A percentile compares a stretch with the other conserved stretches of the same genome.
phyloP scores from a whole-genome alignment of 2,329 filamentous ascomycete species.

The Botryotinia convoluta region DNA sequence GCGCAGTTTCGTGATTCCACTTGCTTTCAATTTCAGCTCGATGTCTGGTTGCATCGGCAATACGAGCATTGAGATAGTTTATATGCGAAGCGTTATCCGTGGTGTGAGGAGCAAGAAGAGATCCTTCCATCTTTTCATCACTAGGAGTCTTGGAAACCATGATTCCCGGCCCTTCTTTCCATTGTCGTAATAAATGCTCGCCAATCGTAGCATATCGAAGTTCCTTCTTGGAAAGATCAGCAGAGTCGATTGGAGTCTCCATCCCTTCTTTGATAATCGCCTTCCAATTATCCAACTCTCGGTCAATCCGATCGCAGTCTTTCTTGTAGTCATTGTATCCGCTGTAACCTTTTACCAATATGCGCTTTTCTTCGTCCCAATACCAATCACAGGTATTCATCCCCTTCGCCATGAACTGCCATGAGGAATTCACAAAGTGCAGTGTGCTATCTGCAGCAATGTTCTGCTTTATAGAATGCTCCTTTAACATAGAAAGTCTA shows the following conservation, averaged over 20 bases:
- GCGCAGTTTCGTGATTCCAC: neutral
- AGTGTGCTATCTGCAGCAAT: neutral
- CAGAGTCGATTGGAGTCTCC: neutral
- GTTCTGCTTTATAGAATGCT: neutral
- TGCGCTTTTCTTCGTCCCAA: conserved; percentile 10
- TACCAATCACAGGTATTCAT: conserved; percentile 1
- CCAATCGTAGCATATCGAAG: neutral
- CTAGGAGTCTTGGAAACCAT: neutral
- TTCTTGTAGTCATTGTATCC: neutral
- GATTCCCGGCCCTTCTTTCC: conserved; percentile 13
- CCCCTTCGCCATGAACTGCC: neutral
- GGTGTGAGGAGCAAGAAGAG: conserved; percentile 4
- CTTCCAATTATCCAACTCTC: neutral
- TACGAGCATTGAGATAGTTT: conserved; percentile 8
- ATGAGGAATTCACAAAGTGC: neutral
- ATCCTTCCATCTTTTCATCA: neutral
- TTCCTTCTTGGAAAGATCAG: neutral
- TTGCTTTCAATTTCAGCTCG: neutral
- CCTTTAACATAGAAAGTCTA: neutral
- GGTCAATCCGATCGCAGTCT: neutral
- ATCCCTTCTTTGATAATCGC: neutral
- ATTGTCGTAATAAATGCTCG: neutral
- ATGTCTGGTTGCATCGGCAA: neutral
- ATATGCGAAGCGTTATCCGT: conserved; percentile 7
- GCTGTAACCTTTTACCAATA: conserved; percentile 4